phyloP scores from a whole-genome alignment of 345 rosid species.

The Boechera divaricarpa region DNA sequence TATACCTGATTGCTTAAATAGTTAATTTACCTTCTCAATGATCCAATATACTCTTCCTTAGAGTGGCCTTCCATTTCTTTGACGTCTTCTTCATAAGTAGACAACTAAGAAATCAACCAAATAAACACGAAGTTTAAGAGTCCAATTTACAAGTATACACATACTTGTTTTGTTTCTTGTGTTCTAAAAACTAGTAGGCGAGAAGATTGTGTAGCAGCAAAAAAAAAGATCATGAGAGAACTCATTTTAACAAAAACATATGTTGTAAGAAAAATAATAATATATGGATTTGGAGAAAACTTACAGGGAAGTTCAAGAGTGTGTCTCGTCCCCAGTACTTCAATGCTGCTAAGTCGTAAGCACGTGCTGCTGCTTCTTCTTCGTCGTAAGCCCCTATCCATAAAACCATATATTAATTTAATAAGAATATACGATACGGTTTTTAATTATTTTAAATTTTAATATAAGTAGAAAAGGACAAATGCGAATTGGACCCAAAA shows the following conservation, averaged over 20 bases:
- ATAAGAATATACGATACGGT: conserved; percentile 2
- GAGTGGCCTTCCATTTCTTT: conserved; percentile 83
- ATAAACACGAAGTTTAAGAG: background rate
- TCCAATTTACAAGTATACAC: background rate
- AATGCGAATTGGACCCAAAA: conserved; percentile 21
- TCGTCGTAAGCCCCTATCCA: conserved; percentile 87
- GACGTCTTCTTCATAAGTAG: conserved; percentile 63
- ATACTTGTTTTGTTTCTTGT: conserved; percentile 18
- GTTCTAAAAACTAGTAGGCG: background rate
- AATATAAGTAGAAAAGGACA: conserved; percentile 5
- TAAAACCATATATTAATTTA: conserved; percentile 22
- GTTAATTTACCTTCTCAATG: conserved; percentile 70
- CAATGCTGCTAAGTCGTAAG: conserved; percentile 95
- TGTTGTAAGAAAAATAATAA: background rate
- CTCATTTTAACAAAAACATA: background rate
- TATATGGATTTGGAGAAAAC: conserved; percentile 15
- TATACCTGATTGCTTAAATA: background rate
- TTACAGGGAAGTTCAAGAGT: conserved; percentile 87
- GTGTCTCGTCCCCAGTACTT: conserved; percentile 93
- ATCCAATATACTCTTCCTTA: conserved; percentile 87
- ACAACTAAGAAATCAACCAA: conserved; percentile 47
- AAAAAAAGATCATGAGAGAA: conserved; percentile 26
- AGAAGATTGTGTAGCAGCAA: conserved; percentile 16
- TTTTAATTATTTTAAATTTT: background rate
- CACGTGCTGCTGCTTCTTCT: conserved; percentile 93